phyloP scores from a whole-genome alignment of 2,329 filamentous ascomycete genomes.

The Aspergillus proliferans region DNA sequence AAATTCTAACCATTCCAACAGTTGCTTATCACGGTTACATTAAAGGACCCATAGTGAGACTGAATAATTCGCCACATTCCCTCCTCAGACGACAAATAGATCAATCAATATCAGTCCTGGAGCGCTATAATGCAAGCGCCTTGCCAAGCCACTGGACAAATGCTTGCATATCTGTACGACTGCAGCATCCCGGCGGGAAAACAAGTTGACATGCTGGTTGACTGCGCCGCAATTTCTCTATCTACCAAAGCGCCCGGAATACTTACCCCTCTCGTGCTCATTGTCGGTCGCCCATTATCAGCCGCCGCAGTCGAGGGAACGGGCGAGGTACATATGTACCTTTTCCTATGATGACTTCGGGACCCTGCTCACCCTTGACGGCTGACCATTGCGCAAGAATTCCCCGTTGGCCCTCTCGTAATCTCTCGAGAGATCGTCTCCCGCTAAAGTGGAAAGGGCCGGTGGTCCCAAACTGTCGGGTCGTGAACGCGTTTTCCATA shows the following conservation, averaged over 20 bases:
- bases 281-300: constrained; percentile 1
- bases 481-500: constrained; percentile 10
- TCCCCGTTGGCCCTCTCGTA: neutral
- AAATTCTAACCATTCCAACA: neutral
- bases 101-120: too few species aligned
- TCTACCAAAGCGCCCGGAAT: neutral
- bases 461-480: constrained; percentile 21
- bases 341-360: too few species aligned
- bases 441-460: neutral
- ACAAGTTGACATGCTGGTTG: constrained; percentile 7
- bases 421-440: neutral
- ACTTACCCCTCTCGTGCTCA: constrained; percentile 1
- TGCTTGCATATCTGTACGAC: constrained; percentile 14
- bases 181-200: constrained; percentile 2
- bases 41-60: neutral
- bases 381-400: neutral
- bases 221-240: constrained; percentile 16
- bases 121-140: constrained; percentile 19
- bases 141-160: constrained; percentile 25
- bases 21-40: neutral
- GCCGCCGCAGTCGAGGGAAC: too few species aligned
- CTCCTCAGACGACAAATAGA: too few species aligned
- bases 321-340: too few species aligned
- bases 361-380: neutral
- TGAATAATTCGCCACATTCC: neutral